A percentile compares a stretch with the other conserved stretches of the same genome.
phyloP scores from a whole-genome alignment of 2,329 filamentous ascomycete genomes.

The Aspergillus aculeatus region DNA sequence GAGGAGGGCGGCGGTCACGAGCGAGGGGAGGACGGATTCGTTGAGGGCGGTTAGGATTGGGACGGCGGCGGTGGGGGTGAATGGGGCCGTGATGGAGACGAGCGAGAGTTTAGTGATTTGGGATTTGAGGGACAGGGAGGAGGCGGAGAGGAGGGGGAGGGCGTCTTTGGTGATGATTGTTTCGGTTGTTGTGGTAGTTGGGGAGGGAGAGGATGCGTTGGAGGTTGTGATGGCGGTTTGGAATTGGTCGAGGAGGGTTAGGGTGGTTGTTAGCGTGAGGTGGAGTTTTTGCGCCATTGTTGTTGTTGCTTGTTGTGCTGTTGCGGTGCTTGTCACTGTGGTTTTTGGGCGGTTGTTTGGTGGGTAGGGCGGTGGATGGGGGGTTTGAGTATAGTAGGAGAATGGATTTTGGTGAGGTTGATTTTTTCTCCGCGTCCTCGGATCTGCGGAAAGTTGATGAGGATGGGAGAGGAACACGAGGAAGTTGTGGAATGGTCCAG shows the following conservation, averaged over 20 bases:
- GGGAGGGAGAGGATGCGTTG: background rate
- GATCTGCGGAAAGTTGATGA: no score
- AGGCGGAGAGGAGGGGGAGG: constrained; percentile 70
- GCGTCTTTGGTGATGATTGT: constrained; percentile 31
- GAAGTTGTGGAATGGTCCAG: no score
- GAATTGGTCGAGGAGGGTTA: constrained; percentile 42
- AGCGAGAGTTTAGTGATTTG: constrained; percentile 87
- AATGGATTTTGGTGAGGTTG: background rate
- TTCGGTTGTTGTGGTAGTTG: background rate
- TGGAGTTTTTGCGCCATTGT: constrained; percentile 35
- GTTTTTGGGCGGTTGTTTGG: background rate
- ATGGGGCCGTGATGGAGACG: constrained; percentile 80
- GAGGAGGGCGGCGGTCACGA: constrained; percentile 68
- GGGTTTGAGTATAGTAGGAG: background rate
- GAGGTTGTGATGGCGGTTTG: constrained; percentile 35
- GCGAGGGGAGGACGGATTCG: constrained; percentile 68
- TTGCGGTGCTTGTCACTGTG: no score
- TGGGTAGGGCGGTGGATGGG: background rate
- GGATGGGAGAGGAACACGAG: no score
- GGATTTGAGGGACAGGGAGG: constrained; percentile 71
- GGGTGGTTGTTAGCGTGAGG: constrained; percentile 32
- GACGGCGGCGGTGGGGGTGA: constrained; percentile 72
- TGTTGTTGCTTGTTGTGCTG: background rate
- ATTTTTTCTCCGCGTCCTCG: background rate
- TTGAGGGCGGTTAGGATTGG: constrained; percentile 72